Base-by-base conservation (phyloP, 106 monocot species). In the Acanthochlamys bracteata region DNA sequence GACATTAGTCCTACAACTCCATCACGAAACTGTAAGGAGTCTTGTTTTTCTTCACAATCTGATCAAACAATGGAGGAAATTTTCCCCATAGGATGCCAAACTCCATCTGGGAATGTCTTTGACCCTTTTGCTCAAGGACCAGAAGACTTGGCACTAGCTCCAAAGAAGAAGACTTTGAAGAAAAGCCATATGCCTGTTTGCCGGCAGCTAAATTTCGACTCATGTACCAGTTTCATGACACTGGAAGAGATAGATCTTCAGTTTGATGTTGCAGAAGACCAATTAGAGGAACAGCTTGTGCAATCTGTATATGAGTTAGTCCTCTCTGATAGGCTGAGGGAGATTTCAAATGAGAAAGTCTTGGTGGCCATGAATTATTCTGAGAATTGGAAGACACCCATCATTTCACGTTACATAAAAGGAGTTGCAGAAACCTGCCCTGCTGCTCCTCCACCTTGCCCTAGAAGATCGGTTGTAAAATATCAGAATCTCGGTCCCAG, bases 91-190 rank as follows among this genome's bases (percentile, higher is more conserved):
- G 66, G 40, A 8, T 79, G 74, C 43, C 75, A 61, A 17, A 89
- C 89, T 23, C 89, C 93, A 12, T 41, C 53, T 11, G 72, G 59
- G 53, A 74, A 45, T 57, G 77, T 77, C 24, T 93, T 93, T 55
- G 71, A 93, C 63, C 81, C 85, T 10, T 93, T 89, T 75, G 80
- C 80, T 69, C 83, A 85, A 7, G 83, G 76, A 2, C 81, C 76
- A 27, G 81, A 86, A 27, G 72, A 81, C 15, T 23, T 79, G 14
- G 66, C 56, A 20, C 69, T 74, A 60, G 89, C 93, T 0, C 92
- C 92, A 1, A 80, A 61, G 70, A 92, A 83, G 75, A 86, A 78
- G 52, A 26, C 75, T 52, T 17, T 65, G 11, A 72, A 60, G 60
- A 24, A 25, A 55, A 56, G 42, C 4, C 20, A 27, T 25, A 20